Conservation (phyloP, 176 grass and related monocot species). For the Thalia dealbata region DNA sequence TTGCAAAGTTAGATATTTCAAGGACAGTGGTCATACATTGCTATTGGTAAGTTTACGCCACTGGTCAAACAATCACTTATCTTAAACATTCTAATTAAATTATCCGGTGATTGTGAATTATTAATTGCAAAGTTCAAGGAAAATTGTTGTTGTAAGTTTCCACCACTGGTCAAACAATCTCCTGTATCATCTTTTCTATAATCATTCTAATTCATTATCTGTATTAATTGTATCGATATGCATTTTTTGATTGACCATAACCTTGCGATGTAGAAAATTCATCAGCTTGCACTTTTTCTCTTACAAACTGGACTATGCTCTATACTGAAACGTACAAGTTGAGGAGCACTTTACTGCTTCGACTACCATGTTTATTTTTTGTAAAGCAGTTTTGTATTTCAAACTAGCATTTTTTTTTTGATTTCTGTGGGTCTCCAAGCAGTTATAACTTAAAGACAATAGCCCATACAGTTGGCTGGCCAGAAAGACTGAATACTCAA, state of each 20-base stretch:
- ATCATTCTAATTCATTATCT: not conserved
- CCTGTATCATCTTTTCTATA: no score
- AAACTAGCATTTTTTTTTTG: no score
- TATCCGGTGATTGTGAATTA: no score
- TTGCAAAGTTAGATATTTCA: conserved; percentile 80
- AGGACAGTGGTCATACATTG: conserved; percentile 84
- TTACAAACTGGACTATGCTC: not conserved
- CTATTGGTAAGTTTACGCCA: conserved; percentile 44
- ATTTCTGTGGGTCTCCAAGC: no score
- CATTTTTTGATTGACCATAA: not conserved
- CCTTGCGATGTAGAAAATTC: not conserved
- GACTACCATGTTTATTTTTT: not conserved
- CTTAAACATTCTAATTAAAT: not conserved
- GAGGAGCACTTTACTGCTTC: not conserved
- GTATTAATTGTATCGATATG: not conserved
- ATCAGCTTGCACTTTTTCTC: not conserved
- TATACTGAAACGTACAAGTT: not conserved
- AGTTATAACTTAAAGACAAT: not conserved
- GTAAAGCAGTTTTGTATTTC: not conserved
- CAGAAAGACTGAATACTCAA: not conserved
- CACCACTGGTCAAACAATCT: conserved; percentile 1
- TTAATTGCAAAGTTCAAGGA: conserved; percentile 71
- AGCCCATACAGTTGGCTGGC: not conserved
- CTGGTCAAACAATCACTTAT: not conserved
- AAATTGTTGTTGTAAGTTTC: conserved; percentile 56